Evolutionary conservation across 306 rosid species (phyloP), one percentile per base, ranked within the genome.

Genomic region (Cucumis melo): DNA sequence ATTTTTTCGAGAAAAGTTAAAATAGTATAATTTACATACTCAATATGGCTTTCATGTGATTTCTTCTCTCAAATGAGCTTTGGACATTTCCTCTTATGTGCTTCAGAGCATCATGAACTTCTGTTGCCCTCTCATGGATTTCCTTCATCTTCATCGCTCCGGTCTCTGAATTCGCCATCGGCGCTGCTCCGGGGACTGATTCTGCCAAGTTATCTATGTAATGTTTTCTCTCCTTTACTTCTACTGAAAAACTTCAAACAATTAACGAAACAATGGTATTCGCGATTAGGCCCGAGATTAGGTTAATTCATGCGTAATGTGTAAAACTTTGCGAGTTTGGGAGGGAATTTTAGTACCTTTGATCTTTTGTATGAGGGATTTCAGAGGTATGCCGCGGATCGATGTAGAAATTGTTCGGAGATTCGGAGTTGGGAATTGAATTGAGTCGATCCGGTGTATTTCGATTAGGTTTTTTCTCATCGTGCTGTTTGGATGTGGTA

Each of bases 101-200:
- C 84, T 86, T 85, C 36, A 84, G 68, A 27, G 90, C 82, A 58
- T 86, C 86, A 77, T 88, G 82, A 67, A 84, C 89, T 76, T 89
- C 86, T 54, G 75, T 23, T 2, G 83, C 92, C 80, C 85, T 89
- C 65, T 81, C 77, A 65, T 78, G 67, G 9, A 87, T 80, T 71
- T 84, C 87, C 81, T 88, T 88, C 74, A 51, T 83, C 81, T 88
- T 88, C 74, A 67, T 73, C 54, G 85, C 83, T 64, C 62, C 80
- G 42, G 42, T 78, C 64, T 81, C 78, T 79, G 86, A 21, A 6
- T 23, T 72, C 71, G 77, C 82, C 57, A 54, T 51, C 70, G 83
- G 84, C 77, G 79, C 60, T 55, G 27, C 76, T 80, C 81, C 81
- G 13, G 89, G 87, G 48, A 87, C 90, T 65, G 87, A 20, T 54